These are phyloP conservation scores for Cystobasidium tubakii DNA, from an alignment of 768 basidiomycete species.

Conservation along the genomic window DNA sequence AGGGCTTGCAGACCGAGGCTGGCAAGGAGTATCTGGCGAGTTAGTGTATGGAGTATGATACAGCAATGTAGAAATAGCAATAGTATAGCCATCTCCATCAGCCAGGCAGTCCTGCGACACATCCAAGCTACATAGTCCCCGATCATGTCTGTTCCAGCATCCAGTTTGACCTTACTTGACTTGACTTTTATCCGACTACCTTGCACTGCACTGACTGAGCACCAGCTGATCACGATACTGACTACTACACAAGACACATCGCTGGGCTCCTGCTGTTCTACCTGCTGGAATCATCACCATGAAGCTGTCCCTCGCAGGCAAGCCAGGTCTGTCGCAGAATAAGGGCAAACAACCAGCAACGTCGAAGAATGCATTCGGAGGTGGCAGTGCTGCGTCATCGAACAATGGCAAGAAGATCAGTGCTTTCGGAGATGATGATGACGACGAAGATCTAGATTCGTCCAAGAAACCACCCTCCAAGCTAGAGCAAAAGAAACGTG, in stretches of 20 bases:
- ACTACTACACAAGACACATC: too few species aligned
- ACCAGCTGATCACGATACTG: too few species aligned
- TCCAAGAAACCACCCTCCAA: neutral
- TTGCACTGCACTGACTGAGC: neutral
- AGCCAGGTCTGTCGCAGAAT: neutral
- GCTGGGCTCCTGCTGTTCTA: too few species aligned
- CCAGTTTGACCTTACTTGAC: too few species aligned
- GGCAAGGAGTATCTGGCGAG: constrained; percentile 28
- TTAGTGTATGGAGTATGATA: neutral
- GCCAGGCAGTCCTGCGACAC: too few species aligned
- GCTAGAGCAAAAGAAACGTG: constrained; percentile 1
- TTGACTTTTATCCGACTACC: neutral
- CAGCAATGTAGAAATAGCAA: neutral
- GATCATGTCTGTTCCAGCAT: too few species aligned
- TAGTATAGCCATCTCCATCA: too few species aligned
- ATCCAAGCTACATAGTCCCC: neutral
- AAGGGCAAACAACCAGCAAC: neutral
- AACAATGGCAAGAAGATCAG: neutral
- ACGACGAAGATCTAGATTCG: constrained; percentile 13
- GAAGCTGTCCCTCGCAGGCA: constrained; percentile 24
- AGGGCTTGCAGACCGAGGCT: constrained; percentile 5
- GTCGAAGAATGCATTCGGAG: neutral
- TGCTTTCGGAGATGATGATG: constrained; percentile 31
- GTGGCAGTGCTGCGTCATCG: neutral
- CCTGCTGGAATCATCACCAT: too few species aligned